Percentiles rank a stretch among this genome's conserved stretches.
Conservation (phyloP, 495 filamentous ascomycete species). For the Hyaloscypha variabilis region DNA sequence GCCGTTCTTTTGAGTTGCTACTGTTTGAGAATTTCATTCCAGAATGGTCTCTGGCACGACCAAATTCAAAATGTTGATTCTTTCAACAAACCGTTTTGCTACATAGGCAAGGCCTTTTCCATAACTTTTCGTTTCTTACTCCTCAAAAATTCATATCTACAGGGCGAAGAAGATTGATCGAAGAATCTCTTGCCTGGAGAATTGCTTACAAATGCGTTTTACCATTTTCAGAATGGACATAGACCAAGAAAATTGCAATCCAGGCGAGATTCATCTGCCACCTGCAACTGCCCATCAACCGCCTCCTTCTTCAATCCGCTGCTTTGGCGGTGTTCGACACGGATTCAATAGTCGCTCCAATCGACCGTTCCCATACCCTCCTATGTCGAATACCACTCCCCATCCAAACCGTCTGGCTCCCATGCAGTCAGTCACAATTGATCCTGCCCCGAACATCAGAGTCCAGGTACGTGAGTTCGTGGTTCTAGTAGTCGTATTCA, state of each 20-base stretch:
- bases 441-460: neutral
- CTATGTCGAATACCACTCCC: neutral
- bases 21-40: neutral
- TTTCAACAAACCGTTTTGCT: conserved; percentile 4
- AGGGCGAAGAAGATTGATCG: neutral
- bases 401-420: neutral
- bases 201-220: neutral
- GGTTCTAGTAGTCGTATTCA: too few species aligned
- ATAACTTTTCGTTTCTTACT: neutral
- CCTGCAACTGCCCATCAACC: neutral
- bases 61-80: neutral
- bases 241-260: neutral
- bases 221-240: conserved; percentile 6
- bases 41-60: neutral
- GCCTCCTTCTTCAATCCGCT: neutral
- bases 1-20: neutral
- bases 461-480: neutral
- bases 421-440: neutral
- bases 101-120: neutral
- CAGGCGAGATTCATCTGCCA: neutral
- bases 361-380: neutral
- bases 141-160: neutral
- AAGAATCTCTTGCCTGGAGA: neutral
- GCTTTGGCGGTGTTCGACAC: conserved; percentile 10
- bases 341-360: conserved; percentile 13